Evolutionary conservation across 768 basidiomycete genomes (phyloP), one percentile per base, ranked within the genome.

Genomic region (Peribolospora baueri): DNA sequence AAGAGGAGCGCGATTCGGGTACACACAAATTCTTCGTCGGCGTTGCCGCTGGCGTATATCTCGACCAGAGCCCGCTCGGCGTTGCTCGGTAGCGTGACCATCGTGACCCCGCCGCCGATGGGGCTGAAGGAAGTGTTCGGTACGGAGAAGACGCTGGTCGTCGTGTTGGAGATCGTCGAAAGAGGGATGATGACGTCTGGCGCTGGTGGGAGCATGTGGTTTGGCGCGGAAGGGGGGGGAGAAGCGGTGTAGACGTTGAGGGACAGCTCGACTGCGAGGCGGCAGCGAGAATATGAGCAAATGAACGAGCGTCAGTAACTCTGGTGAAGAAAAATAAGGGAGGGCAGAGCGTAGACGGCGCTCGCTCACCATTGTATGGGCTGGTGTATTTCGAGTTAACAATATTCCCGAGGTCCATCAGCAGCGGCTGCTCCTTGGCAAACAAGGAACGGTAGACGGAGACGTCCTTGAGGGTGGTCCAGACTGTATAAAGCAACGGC

Each of bases 401-500:
- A 38, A 57, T 9, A 51, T 54, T 57, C 53, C 52, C 43, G 40
- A 54, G 53, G 46, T 57, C 53, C 50, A 57, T 48, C 25, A 54
- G 37, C 6, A 57, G 50, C 5, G 5, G 40, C 13, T 47, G 46
- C 1, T 25, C 50, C 48, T 45, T 9, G 3, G n/a, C n/a, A 43
- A 52, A n/a, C 8, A 48, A 3, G 14, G 36, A 8, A 4, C n/a
- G 48, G 7, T 3, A 46, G n/a, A 13, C 13, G 42, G 51, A 42
- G 13, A 51, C 51, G n/a, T 51, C 51, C n/a, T 51, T 51, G 3
- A n/a, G n/a, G 7, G 51, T 25, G 5, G 51, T 43, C 51, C 40
- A 49, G 38, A 46, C 46, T 25, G 25, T 25, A 25, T 1, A 1
- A 25, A 25, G 7, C 51, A 55, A 5, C 51, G 40, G 3, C 48